Percentiles rank a stretch among this genome's conserved stretches.
phyloP scores from a whole-genome alignment of 2,329 filamentous ascomycete genomes.

The Fusarium sp. region DNA sequence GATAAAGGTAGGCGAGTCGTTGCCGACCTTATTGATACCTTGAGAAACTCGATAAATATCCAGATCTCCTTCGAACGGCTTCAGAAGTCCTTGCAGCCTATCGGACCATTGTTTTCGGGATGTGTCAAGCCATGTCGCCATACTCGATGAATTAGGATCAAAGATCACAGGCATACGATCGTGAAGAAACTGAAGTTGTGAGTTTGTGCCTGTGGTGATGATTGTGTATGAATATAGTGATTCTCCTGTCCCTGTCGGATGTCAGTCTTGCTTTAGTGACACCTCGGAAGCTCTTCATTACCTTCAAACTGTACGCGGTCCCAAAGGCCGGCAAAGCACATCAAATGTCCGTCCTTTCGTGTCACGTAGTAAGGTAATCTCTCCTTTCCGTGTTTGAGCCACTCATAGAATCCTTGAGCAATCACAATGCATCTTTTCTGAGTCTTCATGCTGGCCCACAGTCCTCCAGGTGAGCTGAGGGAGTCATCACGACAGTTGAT shows the following conservation, averaged over 20 bases:
- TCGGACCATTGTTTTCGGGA: constrained; percentile 74
- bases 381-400: constrained; percentile 83
- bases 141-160: constrained; percentile 74
- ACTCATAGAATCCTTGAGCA: constrained; percentile 95
- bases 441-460: constrained; percentile 94
- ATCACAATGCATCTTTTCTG: constrained; percentile 87
- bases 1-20: constrained; percentile 85
- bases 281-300: constrained; percentile 44
- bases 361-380: constrained; percentile 87
- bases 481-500: constrained; percentile 97
- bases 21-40: constrained; percentile 94
- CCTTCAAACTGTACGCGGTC: constrained; percentile 86
- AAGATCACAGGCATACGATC: constrained; percentile 96
- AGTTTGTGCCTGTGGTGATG: constrained; percentile 89
- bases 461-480: constrained; percentile 75
- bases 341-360: constrained; percentile 81
- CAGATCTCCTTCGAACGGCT: constrained; percentile 79
- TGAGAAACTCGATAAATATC: constrained; percentile 87
- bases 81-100: constrained; percentile 81
- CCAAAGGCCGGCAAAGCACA: constrained; percentile 93
- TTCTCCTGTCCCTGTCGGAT: constrained; percentile 54
- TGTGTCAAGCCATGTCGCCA: constrained; percentile 84
- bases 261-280: neutral
- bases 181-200: constrained; percentile 86
- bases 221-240: constrained; percentile 90